Evolutionary conservation across 1,139 yeast genomes (phyloP), one percentile per base, ranked within the genome.

Genomic region (Yamadazyma membranifaciens): DNA sequence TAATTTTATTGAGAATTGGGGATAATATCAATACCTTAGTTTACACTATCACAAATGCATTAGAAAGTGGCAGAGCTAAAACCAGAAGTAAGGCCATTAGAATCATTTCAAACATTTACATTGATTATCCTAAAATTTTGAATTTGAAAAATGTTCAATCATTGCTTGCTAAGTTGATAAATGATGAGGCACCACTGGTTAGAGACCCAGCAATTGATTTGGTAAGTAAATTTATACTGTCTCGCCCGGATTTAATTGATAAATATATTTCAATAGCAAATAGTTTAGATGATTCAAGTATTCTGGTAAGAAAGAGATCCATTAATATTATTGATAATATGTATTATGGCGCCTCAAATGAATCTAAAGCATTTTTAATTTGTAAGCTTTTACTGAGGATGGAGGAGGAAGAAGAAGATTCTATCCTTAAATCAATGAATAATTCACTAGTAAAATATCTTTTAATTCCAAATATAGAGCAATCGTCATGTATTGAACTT

Each of bases 151-250:
- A 65, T 17, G 73, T 87, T 4, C 81, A 75, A 47, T 65, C 63
- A 7, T 69, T 84, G 0, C 65, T 87, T 4, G 66, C 80, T 1
- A 64, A 60, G 9, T 63, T 81, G 38, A 61, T 87, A 30, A 60
- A 56, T 5, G 92, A 86, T 48, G 55, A 69, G 1, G 84, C 91
- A 1, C 79, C 95, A 0, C 73, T 82, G 40, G 92, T 87, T 0
- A 71, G 89, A 45, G 91, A 84, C 54, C 87, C 95, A 0, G 81
- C 82, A 2, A 63, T 87, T 22, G 95, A 87, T 34, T 67, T 88
- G 38, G 62, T 87, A 24, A 73, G 77, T 11, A 73, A 73, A 39
- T 80, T 77, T 45, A 55, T 83, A 36, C 50, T 58, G 2, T 50
- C 65, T 1, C 69, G 70, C 41, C 78, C 81, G 0, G 70, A 65